Base-by-base conservation (phyloP, 192 early-diverging fungal species). In the Dissophora globulifera region DNA sequence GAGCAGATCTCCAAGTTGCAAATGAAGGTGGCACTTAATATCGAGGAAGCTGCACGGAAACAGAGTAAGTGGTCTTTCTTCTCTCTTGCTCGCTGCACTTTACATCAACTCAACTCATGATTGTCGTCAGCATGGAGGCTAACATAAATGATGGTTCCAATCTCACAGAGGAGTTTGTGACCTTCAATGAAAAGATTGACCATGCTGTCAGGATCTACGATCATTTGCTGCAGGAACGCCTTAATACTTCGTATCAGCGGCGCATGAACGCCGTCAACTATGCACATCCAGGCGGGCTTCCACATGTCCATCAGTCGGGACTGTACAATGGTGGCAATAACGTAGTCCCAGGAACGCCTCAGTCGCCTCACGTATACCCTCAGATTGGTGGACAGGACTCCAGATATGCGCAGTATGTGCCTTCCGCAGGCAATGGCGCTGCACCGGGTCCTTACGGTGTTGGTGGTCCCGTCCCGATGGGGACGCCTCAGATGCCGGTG, bases 1-100 rank as follows among this genome's bases (percentile, higher is more conserved):
- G 90, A 86, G 20, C 91, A 91, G 82, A 94, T 99, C 42, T 89
- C 89, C 4, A 84, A 92, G 50, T 72, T 98, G 13, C 94, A 94
- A 61, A 95, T 93, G 25, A 95, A 95, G 78, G 84, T 99, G n/a
- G 85, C 88, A 7, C 85, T 87, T 20, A 91, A 78, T 26, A 76
- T 96, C 23, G 89, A 92, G 25, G 90, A 89, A 30, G 88, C 93
- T 17, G 89, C 86, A 30, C 78, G 84, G 41, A 96, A 94, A 67
- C 95, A 97, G 75, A 78, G 81, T 81, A 79, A 67, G 79, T 53
- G 35, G 35, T 38, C 13, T 38, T 38, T 38, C 13, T 38, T 38
- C 13, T 13, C 13, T 38, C 35, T 6, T 38, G n/a, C n/a, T n/a
- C n/a, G n/a, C n/a, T n/a, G n/a, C n/a, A n/a, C n/a, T n/a, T 41